These are phyloP conservation scores for Oryza australiensis DNA, from an alignment of 176 grass and related monocot species.

Conservation along the genomic window DNA sequence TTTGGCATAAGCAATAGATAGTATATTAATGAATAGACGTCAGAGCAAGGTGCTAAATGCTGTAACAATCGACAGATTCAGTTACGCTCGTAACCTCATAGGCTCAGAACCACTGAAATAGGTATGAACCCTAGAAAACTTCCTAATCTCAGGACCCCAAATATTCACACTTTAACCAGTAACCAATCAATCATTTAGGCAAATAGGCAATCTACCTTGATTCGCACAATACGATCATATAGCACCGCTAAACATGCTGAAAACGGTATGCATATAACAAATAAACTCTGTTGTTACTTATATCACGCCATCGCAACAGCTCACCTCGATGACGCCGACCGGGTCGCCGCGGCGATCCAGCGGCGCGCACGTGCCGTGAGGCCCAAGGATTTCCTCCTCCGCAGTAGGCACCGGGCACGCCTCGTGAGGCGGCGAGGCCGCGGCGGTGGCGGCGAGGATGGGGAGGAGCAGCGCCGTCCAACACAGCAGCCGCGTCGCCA, in stretches of 20 bases:
- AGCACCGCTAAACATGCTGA: background rate
- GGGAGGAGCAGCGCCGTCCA: constrained; percentile 39
- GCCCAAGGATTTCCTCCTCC: constrained; percentile 40
- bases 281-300: background rate
- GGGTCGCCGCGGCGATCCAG: constrained; percentile 46
- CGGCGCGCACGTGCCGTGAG: constrained; percentile 34
- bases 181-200: background rate
- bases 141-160: constrained; percentile 1
- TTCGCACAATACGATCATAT: background rate
- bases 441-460: constrained; percentile 28
- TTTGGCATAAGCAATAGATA: background rate
- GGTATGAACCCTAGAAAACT: background rate
- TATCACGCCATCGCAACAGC: constrained; percentile 1
- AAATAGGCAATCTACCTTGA: background rate
- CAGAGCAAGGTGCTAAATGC: background rate
- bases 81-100: background rate
- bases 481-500: constrained; percentile 38
- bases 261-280: background rate
- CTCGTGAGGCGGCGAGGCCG: background rate
- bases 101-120: background rate
- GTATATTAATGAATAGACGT: background rate
- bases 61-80: constrained; percentile 2
- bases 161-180: background rate
- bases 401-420: constrained; percentile 32
- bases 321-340: constrained; percentile 71